Conservation (phyloP, 805 yeast genomes). For the Yarrowia porcina region DNA sequence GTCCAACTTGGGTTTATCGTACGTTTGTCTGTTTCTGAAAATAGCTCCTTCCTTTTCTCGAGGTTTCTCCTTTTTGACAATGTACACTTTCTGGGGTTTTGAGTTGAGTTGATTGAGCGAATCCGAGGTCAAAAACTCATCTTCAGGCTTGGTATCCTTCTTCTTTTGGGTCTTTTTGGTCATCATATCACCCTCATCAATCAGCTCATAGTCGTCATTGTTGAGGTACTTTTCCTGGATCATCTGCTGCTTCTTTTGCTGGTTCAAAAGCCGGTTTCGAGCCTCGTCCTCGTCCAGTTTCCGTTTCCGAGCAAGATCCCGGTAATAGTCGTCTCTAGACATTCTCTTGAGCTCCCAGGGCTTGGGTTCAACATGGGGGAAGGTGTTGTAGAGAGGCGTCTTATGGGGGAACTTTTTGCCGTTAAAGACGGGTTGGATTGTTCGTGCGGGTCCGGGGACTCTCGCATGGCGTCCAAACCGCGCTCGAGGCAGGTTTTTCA, state of each 20-base stretch:
- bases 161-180: neutral
- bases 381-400: conserved; percentile 19
- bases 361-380: conserved; percentile 23
- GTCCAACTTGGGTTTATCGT: conserved; percentile 7
- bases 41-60: conserved; percentile 5
- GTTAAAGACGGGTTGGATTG: conserved; percentile 2
- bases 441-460: conserved; percentile 15
- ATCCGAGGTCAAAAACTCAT: neutral
- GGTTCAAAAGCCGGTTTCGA: neutral
- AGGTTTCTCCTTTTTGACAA: conserved; percentile 25
- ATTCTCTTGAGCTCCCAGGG: conserved; percentile 18
- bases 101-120: neutral
- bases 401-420: conserved; percentile 1
- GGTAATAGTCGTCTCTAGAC: conserved; percentile 23
- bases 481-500: neutral
- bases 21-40: conserved; percentile 13
- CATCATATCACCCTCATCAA: neutral
- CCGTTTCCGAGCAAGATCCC: neutral
- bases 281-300: conserved; percentile 18
- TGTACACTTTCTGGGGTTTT: conserved; percentile 10
- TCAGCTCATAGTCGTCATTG: conserved; percentile 4
- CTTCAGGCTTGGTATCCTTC: neutral
- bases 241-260: neutral
- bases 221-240: conserved; percentile 16
- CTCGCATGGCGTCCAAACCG: conserved; percentile 10